A percentile compares a stretch with the other conserved stretches of the same genome.
Conservation (phyloP, 768 basidiomycete genomes). For the Rhizopogon sp. region DNA sequence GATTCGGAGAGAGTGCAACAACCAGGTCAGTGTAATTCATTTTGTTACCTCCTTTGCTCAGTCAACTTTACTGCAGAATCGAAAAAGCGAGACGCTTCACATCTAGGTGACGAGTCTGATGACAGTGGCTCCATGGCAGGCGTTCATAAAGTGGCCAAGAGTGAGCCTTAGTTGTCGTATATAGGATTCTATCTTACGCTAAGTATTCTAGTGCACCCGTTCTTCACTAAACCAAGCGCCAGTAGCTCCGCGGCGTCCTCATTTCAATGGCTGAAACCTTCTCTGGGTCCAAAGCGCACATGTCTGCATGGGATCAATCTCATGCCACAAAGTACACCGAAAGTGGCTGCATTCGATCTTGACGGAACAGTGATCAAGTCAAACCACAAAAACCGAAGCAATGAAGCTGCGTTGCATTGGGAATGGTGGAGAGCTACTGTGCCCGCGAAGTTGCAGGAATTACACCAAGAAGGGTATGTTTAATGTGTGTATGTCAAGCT, state of each 20-base stretch:
- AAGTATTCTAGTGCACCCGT: slow-evolving; percentile 33
- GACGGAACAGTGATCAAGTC: slow-evolving; percentile 82
- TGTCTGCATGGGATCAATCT: slow-evolving; percentile 32
- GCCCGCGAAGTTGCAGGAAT: slow-evolving; percentile 54
- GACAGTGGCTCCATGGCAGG: slow-evolving; percentile 9
- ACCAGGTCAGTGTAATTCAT: background rate
- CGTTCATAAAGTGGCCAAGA: slow-evolving; percentile 20
- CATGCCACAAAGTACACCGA: slow-evolving; percentile 32
- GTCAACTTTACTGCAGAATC: background rate
- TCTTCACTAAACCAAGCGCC: slow-evolving; percentile 29
- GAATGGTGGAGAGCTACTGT: slow-evolving; percentile 72
- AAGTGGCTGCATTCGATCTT: slow-evolving; percentile 79
- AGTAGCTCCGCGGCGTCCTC: slow-evolving; percentile 1
- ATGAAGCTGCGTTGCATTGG: slow-evolving; percentile 31
- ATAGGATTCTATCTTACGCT: background rate
- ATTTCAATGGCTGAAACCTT: slow-evolving; percentile 30
- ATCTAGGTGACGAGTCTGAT: slow-evolving; percentile 5
- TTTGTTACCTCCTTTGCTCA: background rate
- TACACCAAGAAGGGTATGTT: slow-evolving; percentile 57
- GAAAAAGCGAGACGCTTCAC: slow-evolving; percentile 15
- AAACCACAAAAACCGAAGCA: slow-evolving; percentile 26
- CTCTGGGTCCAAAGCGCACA: slow-evolving; percentile 29
- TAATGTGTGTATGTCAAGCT: background rate
- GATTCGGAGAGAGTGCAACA: background rate
- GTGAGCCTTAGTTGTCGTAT: slow-evolving; percentile 10